phyloP scores from a whole-genome alignment of 148 eudicot species.

The Rhododendron henanense region DNA sequence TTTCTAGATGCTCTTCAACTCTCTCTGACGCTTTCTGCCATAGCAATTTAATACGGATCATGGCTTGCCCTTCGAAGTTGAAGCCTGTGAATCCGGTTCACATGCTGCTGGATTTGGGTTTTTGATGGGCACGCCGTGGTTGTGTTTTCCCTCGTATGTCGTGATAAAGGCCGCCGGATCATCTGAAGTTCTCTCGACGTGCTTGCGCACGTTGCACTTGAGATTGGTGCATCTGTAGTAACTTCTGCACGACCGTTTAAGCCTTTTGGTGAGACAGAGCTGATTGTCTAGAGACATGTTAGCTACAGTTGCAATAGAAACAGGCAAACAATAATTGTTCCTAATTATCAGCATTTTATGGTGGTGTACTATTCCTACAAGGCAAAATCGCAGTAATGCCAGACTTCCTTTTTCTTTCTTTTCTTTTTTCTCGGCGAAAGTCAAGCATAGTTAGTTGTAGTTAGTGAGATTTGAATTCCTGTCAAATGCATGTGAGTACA shows the following conservation, averaged over 20 bases:
- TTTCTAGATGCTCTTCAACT: neutral
- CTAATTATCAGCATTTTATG: neutral
- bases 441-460: neutral
- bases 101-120: slow-evolving; percentile 21
- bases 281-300: neutral
- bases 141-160: slow-evolving; percentile 56
- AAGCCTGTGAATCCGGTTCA: slow-evolving; percentile 21
- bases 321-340: neutral
- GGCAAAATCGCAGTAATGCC: neutral
- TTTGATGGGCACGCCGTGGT: slow-evolving; percentile 36
- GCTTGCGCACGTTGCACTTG: slow-evolving; percentile 55
- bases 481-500: neutral
- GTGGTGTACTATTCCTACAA: neutral
- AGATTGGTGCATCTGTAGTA: slow-evolving; percentile 49
- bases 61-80: slow-evolving; percentile 18
- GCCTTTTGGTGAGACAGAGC: neutral
- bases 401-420: neutral
- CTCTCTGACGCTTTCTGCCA: neutral
- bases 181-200: slow-evolving; percentile 60
- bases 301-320: neutral
- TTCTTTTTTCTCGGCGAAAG: neutral
- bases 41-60: neutral
- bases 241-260: slow-evolving; percentile 28
- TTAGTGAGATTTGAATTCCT: neutral
- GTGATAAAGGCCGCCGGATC: slow-evolving; percentile 48